These are phyloP conservation scores for Melaleuca alternifolia DNA, from an alignment of 345 rosid genomes.

Conservation along the genomic window DNA sequence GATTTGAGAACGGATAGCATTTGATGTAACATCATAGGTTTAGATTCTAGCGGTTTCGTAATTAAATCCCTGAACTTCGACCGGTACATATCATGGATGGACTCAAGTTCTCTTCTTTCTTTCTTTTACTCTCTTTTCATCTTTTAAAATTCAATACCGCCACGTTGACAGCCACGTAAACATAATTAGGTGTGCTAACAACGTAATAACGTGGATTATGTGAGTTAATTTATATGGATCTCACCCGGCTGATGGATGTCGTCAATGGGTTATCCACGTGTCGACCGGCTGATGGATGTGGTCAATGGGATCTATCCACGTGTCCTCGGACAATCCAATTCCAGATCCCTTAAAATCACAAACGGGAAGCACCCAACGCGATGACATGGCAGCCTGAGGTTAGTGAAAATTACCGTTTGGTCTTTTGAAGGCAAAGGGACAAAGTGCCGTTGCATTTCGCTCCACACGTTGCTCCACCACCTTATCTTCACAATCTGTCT, in stretches of 20 bases:
- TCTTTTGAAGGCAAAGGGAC: background rate
- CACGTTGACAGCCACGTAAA: background rate
- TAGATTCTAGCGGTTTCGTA: too few relatives aligned
- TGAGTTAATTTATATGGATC: background rate
- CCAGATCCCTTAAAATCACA: background rate
- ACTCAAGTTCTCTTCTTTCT: too few relatives aligned
- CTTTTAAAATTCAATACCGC: background rate
- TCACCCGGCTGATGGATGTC: background rate
- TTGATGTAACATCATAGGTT: too few relatives aligned
- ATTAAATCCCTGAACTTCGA: too few relatives aligned
- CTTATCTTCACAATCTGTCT: slow-evolving; percentile 24
- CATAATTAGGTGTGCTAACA: background rate
- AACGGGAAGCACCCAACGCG: background rate
- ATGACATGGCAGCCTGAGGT: slow-evolving; percentile 29
- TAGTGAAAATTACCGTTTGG: background rate
- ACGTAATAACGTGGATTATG: background rate
- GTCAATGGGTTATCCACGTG: background rate
- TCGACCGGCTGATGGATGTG: background rate
- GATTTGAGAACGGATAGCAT: too few relatives aligned
- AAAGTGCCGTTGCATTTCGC: slow-evolving; percentile 32
- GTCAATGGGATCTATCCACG: background rate
- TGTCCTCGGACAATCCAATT: background rate
- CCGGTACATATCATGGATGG: too few relatives aligned
- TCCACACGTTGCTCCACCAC: slow-evolving; percentile 46
- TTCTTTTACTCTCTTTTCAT: too few relatives aligned